A percentile compares a stretch with the other conserved stretches of the same genome.
Evolutionary conservation across 805 yeast genomes (phyloP).

Genomic region (Candida ipomoeae): DNA sequence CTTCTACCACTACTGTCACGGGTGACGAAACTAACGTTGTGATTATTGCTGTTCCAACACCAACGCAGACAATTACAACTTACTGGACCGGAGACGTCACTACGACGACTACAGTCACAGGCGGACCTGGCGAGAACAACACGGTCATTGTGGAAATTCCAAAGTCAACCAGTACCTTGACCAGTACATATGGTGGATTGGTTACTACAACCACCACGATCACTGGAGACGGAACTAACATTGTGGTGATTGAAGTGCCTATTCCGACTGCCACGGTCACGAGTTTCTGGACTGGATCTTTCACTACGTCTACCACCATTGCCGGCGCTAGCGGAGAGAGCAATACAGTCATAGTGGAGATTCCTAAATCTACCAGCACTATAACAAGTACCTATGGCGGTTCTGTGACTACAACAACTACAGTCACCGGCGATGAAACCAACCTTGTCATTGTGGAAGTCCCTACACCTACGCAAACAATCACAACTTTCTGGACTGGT

Average conservation of each 20-base stretch:
- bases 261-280: slow-evolving; percentile 8
- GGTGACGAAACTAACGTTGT: background rate
- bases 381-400: slow-evolving; percentile 13
- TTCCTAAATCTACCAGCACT: slow-evolving; percentile 9
- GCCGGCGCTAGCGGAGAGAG: background rate
- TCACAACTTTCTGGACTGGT: slow-evolving; percentile 10
- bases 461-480: slow-evolving; percentile 8
- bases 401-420: no score
- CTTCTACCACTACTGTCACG: background rate
- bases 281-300: slow-evolving; percentile 4
- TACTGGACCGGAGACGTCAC: background rate
- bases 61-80: background rate
- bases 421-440: background rate
- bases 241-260: slow-evolving; percentile 11
- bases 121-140: no score
- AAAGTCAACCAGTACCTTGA: slow-evolving; percentile 3
- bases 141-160: slow-evolving; percentile 13
- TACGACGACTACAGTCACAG: background rate
- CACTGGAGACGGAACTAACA: background rate
- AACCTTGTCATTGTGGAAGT: slow-evolving; percentile 9
- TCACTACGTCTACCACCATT: background rate
- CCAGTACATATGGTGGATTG: slow-evolving; percentile 8
- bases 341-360: background rate
- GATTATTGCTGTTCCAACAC: background rate
- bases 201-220: slow-evolving; percentile 8